These are phyloP conservation scores for Ramalina intermedia DNA, from an alignment of 495 filamentous ascomycete genomes.

Conservation along the genomic window DNA sequence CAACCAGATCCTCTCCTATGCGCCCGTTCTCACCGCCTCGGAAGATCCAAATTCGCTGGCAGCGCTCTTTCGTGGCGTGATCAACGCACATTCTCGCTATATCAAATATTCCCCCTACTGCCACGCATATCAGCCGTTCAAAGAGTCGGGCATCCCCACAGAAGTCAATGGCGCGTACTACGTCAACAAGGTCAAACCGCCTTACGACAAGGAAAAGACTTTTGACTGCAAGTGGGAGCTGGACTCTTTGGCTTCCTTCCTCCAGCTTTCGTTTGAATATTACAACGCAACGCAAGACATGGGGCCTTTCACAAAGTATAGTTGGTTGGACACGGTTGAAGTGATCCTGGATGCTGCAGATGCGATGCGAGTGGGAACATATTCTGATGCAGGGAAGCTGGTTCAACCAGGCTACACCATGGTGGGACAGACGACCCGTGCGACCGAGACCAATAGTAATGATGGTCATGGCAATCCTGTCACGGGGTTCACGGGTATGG, in stretches of 20 bases:
- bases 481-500: conserved; percentile 40
- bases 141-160: conserved; percentile 34
- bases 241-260: conserved; percentile 51
- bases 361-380: conserved; percentile 46
- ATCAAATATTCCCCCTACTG: conserved; percentile 45
- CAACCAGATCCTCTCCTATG: conserved; percentile 53
- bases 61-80: conserved; percentile 45
- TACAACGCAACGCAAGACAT: conserved; percentile 38
- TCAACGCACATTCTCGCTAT: conserved; percentile 52
- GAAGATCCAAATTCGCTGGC: conserved; percentile 37
- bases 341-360: conserved; percentile 39
- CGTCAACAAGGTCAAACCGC: conserved; percentile 31
- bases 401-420: conserved; percentile 41
- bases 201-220: conserved; percentile 34
- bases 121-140: conserved; percentile 48
- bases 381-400: conserved; percentile 38
- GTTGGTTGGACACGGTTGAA: conserved; percentile 42
- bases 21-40: conserved; percentile 38
- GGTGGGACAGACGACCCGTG: conserved; percentile 38
- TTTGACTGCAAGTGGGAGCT: conserved; percentile 59
- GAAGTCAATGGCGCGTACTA: conserved; percentile 33
- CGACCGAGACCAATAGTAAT: conserved; percentile 46
- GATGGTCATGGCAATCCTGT: conserved; percentile 46
- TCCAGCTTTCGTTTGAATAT: conserved; percentile 46
- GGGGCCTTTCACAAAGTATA: conserved; percentile 43